Conservation (phyloP, 495 filamentous ascomycete genomes). For the Aspergillus wentii region DNA sequence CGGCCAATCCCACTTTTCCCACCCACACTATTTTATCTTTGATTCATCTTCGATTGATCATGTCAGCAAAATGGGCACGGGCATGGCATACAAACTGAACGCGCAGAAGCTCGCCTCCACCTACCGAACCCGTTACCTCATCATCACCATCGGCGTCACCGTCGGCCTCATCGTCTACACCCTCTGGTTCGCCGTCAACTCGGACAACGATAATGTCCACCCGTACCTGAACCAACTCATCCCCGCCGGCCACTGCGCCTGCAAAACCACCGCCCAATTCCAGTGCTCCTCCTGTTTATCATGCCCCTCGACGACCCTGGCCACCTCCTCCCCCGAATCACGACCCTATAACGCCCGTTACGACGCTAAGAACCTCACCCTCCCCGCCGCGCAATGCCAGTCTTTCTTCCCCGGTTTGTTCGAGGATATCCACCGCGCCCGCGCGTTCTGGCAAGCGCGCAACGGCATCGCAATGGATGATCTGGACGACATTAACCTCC, state of each 20-base stretch:
- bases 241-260: conserved; percentile 11
- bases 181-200: conserved; percentile 10
- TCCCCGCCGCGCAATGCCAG: conserved; percentile 21
- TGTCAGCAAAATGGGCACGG: too few species aligned
- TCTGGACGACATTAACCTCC: conserved; percentile 2
- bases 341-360: background rate
- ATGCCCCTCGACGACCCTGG: too few species aligned
- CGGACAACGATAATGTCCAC: conserved; percentile 8
- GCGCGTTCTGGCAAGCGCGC: conserved; percentile 1
- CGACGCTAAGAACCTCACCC: conserved; percentile 13
- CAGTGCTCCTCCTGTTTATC: conserved; percentile 7
- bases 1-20: too few species aligned
- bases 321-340: conserved; percentile 1
- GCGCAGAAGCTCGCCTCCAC: too few species aligned
- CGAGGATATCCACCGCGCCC: conserved; percentile 20
- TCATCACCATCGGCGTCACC: too few species aligned
- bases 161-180: conserved; percentile 2
- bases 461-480: conserved; percentile 7
- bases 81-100: too few species aligned
- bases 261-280: conserved; percentile 10
- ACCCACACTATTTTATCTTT: too few species aligned
- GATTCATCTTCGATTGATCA: too few species aligned
- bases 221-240: conserved; percentile 9
- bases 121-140: too few species aligned
- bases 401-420: conserved; percentile 27